Conservation (phyloP, 768 basidiomycete genomes). For the Glaciozyma martinii region DNA sequence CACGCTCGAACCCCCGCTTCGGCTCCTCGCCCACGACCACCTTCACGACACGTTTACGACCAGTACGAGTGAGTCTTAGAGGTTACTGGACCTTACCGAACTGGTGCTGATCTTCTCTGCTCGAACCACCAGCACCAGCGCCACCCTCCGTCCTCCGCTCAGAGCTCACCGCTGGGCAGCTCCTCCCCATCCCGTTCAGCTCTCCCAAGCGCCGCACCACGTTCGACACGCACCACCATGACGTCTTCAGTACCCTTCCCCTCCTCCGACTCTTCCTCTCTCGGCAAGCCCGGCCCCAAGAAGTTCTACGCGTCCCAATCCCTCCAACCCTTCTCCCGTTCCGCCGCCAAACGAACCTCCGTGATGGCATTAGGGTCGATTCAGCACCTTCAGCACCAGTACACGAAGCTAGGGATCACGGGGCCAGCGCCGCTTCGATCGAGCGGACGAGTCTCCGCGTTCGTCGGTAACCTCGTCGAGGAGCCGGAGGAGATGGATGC, state of each 20-base stretch:
- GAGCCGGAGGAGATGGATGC: constrained; percentile 1
- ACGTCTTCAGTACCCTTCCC: not conserved
- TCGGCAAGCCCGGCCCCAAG: too few relatives aligned
- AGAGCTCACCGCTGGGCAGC: too few relatives aligned
- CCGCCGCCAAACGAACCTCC: constrained; percentile 69
- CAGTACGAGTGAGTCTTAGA: too few relatives aligned
- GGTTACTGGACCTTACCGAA: too few relatives aligned
- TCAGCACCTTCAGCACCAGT: constrained; percentile 89
- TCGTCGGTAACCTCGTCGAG: not conserved
- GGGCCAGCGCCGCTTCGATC: not conserved
- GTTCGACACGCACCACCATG: too few relatives aligned
- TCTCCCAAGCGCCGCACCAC: too few relatives aligned
- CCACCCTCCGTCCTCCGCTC: too few relatives aligned
- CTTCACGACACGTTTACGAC: not conserved
- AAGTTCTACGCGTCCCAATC: not conserved
- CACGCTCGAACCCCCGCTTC: too few relatives aligned
- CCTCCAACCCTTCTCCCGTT: constrained; percentile 61
- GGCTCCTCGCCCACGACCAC: too few relatives aligned
- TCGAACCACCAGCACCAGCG: too few relatives aligned
- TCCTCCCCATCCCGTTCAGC: too few relatives aligned
- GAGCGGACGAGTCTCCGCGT: not conserved
- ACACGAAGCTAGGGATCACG: constrained; percentile 74
- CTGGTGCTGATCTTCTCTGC: too few relatives aligned
- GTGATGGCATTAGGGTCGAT: constrained; percentile 94
- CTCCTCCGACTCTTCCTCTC: not conserved